Evolutionary conservation across 1,284 basidiomycete species (phyloP).

Genomic region (Naganishia cerealis): DNA sequence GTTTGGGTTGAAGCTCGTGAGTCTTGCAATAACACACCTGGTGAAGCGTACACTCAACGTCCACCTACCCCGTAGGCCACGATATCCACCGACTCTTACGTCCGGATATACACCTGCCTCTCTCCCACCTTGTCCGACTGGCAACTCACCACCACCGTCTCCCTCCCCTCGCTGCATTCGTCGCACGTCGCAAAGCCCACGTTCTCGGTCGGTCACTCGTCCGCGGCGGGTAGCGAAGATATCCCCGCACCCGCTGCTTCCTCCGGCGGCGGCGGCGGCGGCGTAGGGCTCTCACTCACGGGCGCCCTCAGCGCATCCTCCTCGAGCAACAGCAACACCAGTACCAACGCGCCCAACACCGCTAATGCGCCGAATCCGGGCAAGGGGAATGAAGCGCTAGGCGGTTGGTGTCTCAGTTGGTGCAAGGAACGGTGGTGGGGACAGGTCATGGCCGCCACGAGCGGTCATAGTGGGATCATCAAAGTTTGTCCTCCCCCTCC

Average conservation of each 20-base stretch:
- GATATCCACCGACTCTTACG: slow-evolving; percentile 77
- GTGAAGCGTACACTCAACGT: no score
- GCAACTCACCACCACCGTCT: slow-evolving; percentile 75
- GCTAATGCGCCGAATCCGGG: slow-evolving; percentile 22
- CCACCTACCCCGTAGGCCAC: slow-evolving; percentile 64
- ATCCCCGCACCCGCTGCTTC: background rate
- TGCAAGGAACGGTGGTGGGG: slow-evolving; percentile 93
- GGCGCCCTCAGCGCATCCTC: slow-evolving; percentile 1
- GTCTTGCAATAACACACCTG: no score
- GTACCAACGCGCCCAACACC: no score
- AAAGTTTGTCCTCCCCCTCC: slow-evolving; percentile 61
- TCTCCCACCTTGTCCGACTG: slow-evolving; percentile 77
- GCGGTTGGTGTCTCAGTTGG: slow-evolving; percentile 89
- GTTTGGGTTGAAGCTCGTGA: slow-evolving; percentile 79
- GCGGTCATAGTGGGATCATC: slow-evolving; percentile 69
- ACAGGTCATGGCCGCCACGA: slow-evolving; percentile 73
- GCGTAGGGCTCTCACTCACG: background rate
- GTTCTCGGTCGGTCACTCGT: background rate
- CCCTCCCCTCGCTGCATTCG: slow-evolving; percentile 61
- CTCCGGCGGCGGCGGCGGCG: slow-evolving; percentile 26
- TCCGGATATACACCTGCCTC: slow-evolving; percentile 85
- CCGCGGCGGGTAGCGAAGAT: background rate
- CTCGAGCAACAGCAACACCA: background rate
- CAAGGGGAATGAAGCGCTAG: slow-evolving; percentile 63
- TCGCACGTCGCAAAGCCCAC: slow-evolving; percentile 37